Evolutionary conservation across 75 land plant genomes (phyloP), one percentile per base, ranked within the genome.

Genomic region (Pinus albicaulis): DNA sequence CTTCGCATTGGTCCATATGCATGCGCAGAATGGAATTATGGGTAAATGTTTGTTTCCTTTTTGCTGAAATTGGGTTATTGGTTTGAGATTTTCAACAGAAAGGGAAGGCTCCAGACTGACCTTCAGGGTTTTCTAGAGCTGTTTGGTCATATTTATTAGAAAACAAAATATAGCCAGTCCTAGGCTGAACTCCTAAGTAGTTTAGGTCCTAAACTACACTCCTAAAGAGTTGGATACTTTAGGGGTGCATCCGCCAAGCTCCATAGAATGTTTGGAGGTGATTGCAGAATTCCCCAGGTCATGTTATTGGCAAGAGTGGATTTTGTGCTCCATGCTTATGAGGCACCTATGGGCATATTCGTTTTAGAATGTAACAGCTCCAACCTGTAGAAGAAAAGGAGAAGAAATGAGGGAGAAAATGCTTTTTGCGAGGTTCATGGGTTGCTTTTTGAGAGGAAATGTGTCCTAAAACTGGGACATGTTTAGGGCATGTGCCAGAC

Each of bases 21-120:
- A 17, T 91, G 95, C 82, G 95, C 93, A 61, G 95, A 91, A 68
- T 93, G 95, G 97, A 92, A 88, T 59, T 94, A 86, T 75, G 97
- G 97, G 96, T 93, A 81, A 26, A 84, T 72, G n/a, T 55, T 26
- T 53, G 31, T 19, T 25, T 55, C 24, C 74, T 23, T 52, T 53
- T 23, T 55, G 68, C 68, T 64, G 68, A 64, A 64, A 12, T 64
- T 64, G 68, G 38, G 26, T 71, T 22, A 24, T 20, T 22, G 41
- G 55, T 23, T 22, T 52, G 4, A 7, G 1, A 36, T 48, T 71
- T 23, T 52, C 16, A 5, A 11, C 23, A 41, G 20, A 24, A 14
- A 55, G 36, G 28, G 5, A 41, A 26, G 53, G 31, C 34, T 72
- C 4, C 1, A 68, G 12, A 38, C 10, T 10, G n/a, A 8, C n/a